Evolutionary conservation across 2,329 filamentous ascomycete genomes (phyloP).

Genomic region (Ophiostoma himal-ulmi): DNA sequence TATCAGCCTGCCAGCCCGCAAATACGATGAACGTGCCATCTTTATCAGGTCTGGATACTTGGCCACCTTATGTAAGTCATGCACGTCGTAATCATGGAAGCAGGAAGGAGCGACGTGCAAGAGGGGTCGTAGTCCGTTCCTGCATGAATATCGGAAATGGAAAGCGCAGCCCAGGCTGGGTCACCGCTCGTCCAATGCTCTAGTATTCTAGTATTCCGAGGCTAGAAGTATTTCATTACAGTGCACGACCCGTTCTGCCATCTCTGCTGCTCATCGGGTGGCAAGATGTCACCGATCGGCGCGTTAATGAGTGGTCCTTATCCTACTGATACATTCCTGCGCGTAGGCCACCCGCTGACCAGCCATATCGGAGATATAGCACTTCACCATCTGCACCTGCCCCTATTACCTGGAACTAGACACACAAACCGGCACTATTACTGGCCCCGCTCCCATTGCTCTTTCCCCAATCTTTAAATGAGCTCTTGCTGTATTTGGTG

Average conservation of each 20-base stretch:
- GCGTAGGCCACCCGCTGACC: slow-evolving; percentile 1
- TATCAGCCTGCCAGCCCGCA: neutral
- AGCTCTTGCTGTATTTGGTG: slow-evolving; percentile 19
- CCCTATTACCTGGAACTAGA: neutral
- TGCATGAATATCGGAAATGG: slow-evolving; percentile 11
- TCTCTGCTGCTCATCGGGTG: neutral
- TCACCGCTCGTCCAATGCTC: neutral
- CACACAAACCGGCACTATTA: slow-evolving; percentile 1
- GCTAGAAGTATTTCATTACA: neutral
- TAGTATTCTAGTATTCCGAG: neutral
- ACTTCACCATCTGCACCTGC: neutral
- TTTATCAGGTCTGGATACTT: neutral
- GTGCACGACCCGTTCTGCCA: neutral
- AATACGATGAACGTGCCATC: neutral
- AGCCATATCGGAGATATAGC: neutral
- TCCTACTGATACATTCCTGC: neutral
- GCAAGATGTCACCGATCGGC: neutral
- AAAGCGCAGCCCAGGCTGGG: neutral
- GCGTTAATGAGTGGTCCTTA: neutral
- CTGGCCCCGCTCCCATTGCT: slow-evolving; percentile 19
- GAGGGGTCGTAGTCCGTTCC: slow-evolving; percentile 1
- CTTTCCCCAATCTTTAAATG: slow-evolving; percentile 20
- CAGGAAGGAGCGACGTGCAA: slow-evolving; percentile 12
- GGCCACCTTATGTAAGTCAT: neutral
- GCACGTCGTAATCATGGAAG: neutral